Conservation (phyloP, 2,329 filamentous ascomycete genomes). For the Ophiosphaerella herpotricha region DNA sequence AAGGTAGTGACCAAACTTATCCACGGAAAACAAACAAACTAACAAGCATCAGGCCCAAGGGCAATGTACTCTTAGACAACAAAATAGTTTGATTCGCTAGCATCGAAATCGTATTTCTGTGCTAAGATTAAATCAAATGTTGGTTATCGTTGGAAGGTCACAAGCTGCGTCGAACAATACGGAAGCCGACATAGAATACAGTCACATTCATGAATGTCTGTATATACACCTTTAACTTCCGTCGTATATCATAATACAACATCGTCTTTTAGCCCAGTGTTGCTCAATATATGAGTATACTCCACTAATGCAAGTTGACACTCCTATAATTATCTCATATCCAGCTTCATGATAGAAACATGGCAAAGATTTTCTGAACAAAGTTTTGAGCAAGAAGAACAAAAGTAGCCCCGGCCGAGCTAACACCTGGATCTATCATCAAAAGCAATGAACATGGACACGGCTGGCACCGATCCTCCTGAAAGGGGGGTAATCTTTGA, state of each 20-base stretch:
- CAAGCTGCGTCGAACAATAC: too few species aligned
- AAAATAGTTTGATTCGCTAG: slow-evolving; percentile 1
- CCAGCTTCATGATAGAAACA: background rate
- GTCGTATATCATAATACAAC: background rate
- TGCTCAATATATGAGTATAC: background rate
- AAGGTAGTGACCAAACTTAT: too few species aligned
- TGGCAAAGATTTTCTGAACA: background rate
- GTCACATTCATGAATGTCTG: background rate
- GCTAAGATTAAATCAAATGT: background rate
- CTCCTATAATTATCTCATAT: background rate
- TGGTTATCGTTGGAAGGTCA: too few species aligned
- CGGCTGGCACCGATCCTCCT: slow-evolving; percentile 39
- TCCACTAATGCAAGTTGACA: slow-evolving; percentile 7
- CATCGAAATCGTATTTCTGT: slow-evolving; percentile 3
- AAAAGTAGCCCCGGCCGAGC: slow-evolving; percentile 16
- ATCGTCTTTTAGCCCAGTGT: background rate
- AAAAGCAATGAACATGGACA: slow-evolving; percentile 35
- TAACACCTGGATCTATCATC: slow-evolving; percentile 31
- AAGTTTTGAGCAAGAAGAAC: background rate
- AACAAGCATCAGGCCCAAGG: background rate
- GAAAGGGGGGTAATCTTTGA: slow-evolving; percentile 37
- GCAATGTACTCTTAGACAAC: slow-evolving; percentile 7
- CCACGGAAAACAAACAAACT: too few species aligned
- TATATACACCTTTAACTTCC: background rate
- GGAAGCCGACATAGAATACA: background rate